Percentiles rank a stretch among this genome's conserved stretches.
These are phyloP conservation scores for Ascosphaera pollenicola DNA, from an alignment of 2,329 filamentous ascomycete genomes.

Conservation along the genomic window DNA sequence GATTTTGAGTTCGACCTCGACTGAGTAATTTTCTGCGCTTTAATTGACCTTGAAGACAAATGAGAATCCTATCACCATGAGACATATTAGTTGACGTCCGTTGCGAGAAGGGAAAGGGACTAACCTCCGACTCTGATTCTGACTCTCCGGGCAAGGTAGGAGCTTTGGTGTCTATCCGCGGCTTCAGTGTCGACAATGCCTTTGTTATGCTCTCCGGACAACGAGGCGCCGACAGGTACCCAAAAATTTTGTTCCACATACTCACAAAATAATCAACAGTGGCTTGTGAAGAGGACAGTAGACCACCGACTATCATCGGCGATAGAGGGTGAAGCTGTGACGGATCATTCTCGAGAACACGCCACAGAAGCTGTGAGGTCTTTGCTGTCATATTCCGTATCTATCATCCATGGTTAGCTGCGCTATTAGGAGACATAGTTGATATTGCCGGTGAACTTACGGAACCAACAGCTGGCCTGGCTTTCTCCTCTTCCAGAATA, in stretches of 20 bases:
- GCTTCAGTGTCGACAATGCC: neutral
- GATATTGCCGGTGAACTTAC: neutral
- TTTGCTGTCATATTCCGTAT: neutral
- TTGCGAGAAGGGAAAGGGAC: neutral
- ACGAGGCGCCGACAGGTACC: neutral
- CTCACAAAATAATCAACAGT: neutral
- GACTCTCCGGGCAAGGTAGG: neutral
- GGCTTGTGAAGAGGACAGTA: neutral
- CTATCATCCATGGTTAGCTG: neutral
- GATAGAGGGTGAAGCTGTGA: neutral
- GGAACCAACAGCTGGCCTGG: neutral
- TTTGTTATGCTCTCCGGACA: neutral
- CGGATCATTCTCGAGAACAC: neutral
- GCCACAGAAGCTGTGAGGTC: neutral
- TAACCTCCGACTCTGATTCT: neutral
- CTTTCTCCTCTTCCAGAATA: neutral
- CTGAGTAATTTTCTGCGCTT: neutral
- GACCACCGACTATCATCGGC: neutral
- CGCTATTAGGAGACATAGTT: neutral
- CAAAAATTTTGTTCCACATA: neutral
- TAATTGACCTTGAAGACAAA: neutral
- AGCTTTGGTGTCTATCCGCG: neutral
- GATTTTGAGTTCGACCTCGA: neutral
- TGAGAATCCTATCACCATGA: neutral
- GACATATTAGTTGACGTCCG: neutral